These are phyloP conservation scores for Serendipita sp. DNA, from an alignment of 768 basidiomycete species.

Conservation along the genomic window DNA sequence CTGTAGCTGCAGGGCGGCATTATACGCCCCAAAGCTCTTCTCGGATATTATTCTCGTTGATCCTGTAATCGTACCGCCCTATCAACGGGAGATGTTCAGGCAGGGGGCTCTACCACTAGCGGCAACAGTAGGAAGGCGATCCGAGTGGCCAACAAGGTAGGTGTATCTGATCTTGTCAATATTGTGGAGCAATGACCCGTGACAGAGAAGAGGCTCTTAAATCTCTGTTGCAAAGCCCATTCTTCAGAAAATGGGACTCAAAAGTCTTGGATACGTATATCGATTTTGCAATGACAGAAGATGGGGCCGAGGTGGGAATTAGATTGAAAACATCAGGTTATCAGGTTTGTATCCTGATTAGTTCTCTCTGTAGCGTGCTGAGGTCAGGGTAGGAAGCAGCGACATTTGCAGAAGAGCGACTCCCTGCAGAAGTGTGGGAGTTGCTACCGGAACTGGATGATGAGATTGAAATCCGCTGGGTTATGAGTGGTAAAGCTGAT, in stretches of 20 bases:
- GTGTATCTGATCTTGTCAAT: slow-evolving; percentile 6
- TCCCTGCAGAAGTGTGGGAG: slow-evolving; percentile 24
- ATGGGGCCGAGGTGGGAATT: slow-evolving; percentile 23
- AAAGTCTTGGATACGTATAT: slow-evolving; percentile 43
- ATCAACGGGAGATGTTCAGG: background rate
- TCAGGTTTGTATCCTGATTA: slow-evolving; percentile 19
- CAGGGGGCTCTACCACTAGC: slow-evolving; percentile 12
- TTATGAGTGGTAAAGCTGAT: slow-evolving; percentile 32
- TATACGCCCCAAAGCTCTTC: slow-evolving; percentile 49
- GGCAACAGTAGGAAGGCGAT: slow-evolving; percentile 42
- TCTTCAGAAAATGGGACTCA: slow-evolving; percentile 59
- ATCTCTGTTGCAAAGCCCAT: slow-evolving; percentile 35
- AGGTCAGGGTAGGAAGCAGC: slow-evolving; percentile 32
- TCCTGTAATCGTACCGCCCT: slow-evolving; percentile 40
- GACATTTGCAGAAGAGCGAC: slow-evolving; percentile 34
- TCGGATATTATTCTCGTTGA: slow-evolving; percentile 59
- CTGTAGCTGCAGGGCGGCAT: slow-evolving; percentile 31
- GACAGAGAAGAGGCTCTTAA: slow-evolving; percentile 43
- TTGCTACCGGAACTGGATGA: slow-evolving; percentile 26
- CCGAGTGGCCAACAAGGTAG: slow-evolving; percentile 47
- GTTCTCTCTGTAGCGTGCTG: background rate
- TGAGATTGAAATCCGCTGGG: slow-evolving; percentile 36
- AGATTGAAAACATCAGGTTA: slow-evolving; percentile 49
- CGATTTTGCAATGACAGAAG: slow-evolving; percentile 34
- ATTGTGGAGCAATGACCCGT: background rate